These are phyloP conservation scores for Leccinum olivaceopallidum DNA, from an alignment of 768 basidiomycete genomes.

Conservation along the genomic window DNA sequence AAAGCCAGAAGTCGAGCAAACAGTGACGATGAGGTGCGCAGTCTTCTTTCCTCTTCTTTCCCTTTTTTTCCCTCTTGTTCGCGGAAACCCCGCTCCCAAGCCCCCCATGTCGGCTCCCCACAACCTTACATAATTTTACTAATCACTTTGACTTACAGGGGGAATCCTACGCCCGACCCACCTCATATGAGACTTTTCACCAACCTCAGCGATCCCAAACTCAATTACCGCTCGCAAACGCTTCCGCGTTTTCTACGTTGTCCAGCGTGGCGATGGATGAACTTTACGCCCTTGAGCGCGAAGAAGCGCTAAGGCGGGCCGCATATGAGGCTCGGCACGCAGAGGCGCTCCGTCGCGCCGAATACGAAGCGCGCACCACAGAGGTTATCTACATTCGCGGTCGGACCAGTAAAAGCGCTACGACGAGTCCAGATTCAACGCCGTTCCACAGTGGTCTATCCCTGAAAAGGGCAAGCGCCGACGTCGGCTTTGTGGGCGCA, in stretches of 20 bases:
- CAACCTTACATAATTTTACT: slow-evolving; percentile 29
- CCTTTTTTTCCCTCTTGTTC: background rate
- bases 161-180: slow-evolving; percentile 62
- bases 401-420: slow-evolving; percentile 60
- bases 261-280: slow-evolving; percentile 85
- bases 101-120: slow-evolving; percentile 25
- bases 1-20: slow-evolving; percentile 78
- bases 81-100: slow-evolving; percentile 5
- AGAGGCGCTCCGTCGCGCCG: slow-evolving; percentile 63
- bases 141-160: slow-evolving; percentile 35
- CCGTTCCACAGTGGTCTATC: slow-evolving; percentile 33
- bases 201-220: slow-evolving; percentile 31
- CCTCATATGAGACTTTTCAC: slow-evolving; percentile 44
- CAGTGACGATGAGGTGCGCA: slow-evolving; percentile 80
- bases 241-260: slow-evolving; percentile 62
- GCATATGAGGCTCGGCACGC: slow-evolving; percentile 82
- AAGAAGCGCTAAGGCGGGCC: slow-evolving; percentile 82
- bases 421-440: slow-evolving; percentile 61
- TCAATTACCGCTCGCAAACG: slow-evolving; percentile 31
- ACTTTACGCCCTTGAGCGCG: slow-evolving; percentile 83
- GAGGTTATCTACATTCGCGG: slow-evolving; percentile 42
- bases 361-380: slow-evolving; percentile 55
- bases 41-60: background rate
- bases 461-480: slow-evolving; percentile 32
- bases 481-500: slow-evolving; percentile 43